Conservation (phyloP, 371 early-diverging fungal species). For the Ecytonucleospora hepatopenaei region DNA sequence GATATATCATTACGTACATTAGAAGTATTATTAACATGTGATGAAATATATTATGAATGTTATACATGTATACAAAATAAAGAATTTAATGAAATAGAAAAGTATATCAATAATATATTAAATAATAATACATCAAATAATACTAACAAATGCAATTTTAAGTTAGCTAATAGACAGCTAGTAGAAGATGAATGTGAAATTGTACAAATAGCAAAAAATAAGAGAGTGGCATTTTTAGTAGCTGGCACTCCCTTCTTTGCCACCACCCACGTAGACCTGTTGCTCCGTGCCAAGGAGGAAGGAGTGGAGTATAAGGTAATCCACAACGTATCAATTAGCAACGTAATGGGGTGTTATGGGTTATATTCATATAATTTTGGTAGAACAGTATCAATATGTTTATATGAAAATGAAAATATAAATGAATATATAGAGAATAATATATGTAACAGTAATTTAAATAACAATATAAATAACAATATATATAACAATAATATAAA, state of each 20-base stretch:
- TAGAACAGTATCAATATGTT: slow-evolving; percentile 87
- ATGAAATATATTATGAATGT: slow-evolving; percentile 84
- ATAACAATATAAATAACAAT: no score
- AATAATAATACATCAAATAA: no score
- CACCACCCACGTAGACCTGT: slow-evolving; percentile 93
- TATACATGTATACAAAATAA: slow-evolving; percentile 81
- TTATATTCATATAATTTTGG: slow-evolving; percentile 95
- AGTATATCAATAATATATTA: slow-evolving; percentile 69
- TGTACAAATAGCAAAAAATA: slow-evolving; percentile 68
- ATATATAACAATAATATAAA: no score
- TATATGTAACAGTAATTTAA: no score
- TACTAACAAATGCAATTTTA: no score
- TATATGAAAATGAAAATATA: slow-evolving; percentile 88
- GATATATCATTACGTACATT: slow-evolving; percentile 58
- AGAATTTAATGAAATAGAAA: slow-evolving; percentile 60
- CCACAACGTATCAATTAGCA: slow-evolving; percentile 96
- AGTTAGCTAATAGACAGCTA: slow-evolving; percentile 83
- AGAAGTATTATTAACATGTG: slow-evolving; percentile 71
- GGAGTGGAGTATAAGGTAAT: slow-evolving; percentile 70
- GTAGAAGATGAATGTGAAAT: slow-evolving; percentile 84
- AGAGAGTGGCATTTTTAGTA: slow-evolving; percentile 84
- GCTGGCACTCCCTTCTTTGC: slow-evolving; percentile 92
- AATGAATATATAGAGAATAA: no score
- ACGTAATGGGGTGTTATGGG: slow-evolving; percentile 88
- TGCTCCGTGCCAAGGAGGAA: slow-evolving; percentile 76